These are phyloP conservation scores for Pisolithus tinctorius DNA, from an alignment of 768 basidiomycete species.

Conservation along the genomic window DNA sequence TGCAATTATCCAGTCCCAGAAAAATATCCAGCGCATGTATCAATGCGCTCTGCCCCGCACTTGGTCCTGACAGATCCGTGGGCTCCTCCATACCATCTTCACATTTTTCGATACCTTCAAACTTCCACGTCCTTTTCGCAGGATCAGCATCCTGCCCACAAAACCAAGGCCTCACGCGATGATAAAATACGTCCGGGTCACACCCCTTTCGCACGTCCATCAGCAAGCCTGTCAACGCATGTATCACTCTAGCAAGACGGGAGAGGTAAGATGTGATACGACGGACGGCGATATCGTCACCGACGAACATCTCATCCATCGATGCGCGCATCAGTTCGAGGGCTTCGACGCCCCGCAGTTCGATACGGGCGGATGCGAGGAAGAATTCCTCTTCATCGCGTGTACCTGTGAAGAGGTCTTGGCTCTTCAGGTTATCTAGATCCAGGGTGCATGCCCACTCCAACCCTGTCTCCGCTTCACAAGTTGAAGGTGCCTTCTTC, in stretches of 20 bases:
- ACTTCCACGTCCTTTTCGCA: constrained; percentile 42
- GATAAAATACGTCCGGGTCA: constrained; percentile 36
- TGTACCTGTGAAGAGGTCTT: constrained; percentile 71
- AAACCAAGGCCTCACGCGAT: background rate
- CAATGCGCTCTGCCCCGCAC: constrained; percentile 76
- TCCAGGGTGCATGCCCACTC: too few species aligned
- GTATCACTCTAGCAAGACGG: constrained; percentile 57
- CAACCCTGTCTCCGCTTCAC: too few species aligned
- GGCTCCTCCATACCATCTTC: constrained; percentile 31
- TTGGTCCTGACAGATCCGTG: constrained; percentile 64
- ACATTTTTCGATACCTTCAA: constrained; percentile 44
- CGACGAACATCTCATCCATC: constrained; percentile 32
- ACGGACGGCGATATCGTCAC: constrained; percentile 54
- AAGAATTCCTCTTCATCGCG: constrained; percentile 84
- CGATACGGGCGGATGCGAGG: constrained; percentile 49
- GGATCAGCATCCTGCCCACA: constrained; percentile 57
- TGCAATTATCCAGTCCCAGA: constrained; percentile 48
- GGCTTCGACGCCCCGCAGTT: background rate
- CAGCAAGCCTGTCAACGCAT: constrained; percentile 55
- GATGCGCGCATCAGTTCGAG: background rate
- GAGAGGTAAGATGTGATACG: constrained; percentile 61
- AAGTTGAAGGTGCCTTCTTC: constrained; percentile 27
- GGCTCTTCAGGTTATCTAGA: constrained; percentile 54
- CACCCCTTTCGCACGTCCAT: constrained; percentile 62
- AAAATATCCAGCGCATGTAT: constrained; percentile 72